Percentiles rank a stretch among this genome's conserved stretches.
phyloP scores from a whole-genome alignment of 2,329 filamentous ascomycete genomes.

The Kalmusia sp. region DNA sequence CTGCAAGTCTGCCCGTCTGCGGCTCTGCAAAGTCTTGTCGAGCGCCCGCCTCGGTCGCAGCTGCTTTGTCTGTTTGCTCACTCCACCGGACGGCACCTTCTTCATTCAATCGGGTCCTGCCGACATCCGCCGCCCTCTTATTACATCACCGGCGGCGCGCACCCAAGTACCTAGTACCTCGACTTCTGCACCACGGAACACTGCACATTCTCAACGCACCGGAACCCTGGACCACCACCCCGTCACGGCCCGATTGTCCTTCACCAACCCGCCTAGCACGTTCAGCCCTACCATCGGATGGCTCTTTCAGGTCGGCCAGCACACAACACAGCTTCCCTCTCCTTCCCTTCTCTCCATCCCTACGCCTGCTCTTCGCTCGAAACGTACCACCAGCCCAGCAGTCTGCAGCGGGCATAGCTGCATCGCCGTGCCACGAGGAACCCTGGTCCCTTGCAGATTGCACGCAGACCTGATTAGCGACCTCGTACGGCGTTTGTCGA shows the following conservation, averaged over 20 bases:
- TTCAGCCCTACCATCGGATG: slow-evolving; percentile 37
- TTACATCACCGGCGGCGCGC: slow-evolving; percentile 4
- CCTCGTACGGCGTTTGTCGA: slow-evolving; percentile 15
- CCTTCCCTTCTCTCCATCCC: slow-evolving; percentile 26
- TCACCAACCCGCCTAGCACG: background rate
- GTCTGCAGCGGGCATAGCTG: slow-evolving; percentile 43
- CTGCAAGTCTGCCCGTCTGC: background rate
- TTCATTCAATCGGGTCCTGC: background rate
- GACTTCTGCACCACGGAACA: background rate
- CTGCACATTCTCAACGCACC: no score
- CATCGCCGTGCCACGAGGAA: slow-evolving; percentile 14
- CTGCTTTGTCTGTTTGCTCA: background rate
- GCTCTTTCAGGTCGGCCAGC: slow-evolving; percentile 35
- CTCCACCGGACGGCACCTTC: background rate
- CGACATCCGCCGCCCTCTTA: background rate
- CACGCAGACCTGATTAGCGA: slow-evolving; percentile 2
- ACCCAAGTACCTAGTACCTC: background rate
- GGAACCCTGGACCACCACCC: background rate
- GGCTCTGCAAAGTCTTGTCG: background rate
- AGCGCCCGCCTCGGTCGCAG: background rate
- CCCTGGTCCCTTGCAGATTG: slow-evolving; percentile 4
- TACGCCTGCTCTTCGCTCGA: slow-evolving; percentile 29
- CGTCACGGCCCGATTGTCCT: background rate
- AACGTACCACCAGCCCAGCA: slow-evolving; percentile 40
- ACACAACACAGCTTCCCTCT: slow-evolving; percentile 22